Conservation (phyloP, 108 stramenopile genomes). For the Nitzschia sp. region DNA sequence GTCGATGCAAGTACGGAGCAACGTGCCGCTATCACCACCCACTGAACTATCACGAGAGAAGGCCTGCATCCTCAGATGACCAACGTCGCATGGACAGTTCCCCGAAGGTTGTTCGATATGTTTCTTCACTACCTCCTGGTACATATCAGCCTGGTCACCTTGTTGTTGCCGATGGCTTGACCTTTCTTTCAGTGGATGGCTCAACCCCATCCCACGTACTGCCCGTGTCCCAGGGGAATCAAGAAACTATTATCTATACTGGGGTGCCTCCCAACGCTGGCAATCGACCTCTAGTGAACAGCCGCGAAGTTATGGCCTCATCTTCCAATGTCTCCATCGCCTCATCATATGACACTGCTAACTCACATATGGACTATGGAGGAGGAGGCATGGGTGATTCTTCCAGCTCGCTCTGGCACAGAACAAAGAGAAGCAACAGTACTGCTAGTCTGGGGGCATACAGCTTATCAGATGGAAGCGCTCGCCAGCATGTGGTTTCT, state of each 20-base stretch:
- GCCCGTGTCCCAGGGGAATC: constrained; percentile 21
- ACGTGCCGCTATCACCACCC: constrained; percentile 93
- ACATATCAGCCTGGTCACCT: constrained; percentile 40
- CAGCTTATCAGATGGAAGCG: constrained; percentile 9
- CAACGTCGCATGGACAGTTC: constrained; percentile 1
- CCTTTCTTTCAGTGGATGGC: constrained; percentile 36
- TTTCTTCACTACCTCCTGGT: constrained; percentile 31
- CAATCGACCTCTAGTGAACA: constrained; percentile 10
- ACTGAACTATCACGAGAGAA: constrained; percentile 37
- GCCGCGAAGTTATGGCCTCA: constrained; percentile 32
- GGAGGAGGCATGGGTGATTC: constrained; percentile 12
- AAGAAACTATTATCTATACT: constrained; percentile 14
- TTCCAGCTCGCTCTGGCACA: constrained; percentile 33
- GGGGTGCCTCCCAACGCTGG: not conserved
- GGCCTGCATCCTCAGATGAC: constrained; percentile 12
- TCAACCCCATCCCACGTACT: constrained; percentile 27
- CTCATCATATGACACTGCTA: constrained; percentile 55
- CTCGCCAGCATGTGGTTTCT: constrained; percentile 11
- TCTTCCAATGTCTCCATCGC: constrained; percentile 55
- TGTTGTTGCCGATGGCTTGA: constrained; percentile 41
- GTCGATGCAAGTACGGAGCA: constrained; percentile 87
- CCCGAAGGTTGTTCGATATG: constrained; percentile 29
- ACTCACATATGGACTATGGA: constrained; percentile 30
- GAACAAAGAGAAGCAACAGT: constrained; percentile 19
- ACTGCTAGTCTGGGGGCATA: constrained; percentile 21